These are phyloP conservation scores for Camellia sinensis DNA, from an alignment of 148 eudicot species.

Conservation along the genomic window DNA sequence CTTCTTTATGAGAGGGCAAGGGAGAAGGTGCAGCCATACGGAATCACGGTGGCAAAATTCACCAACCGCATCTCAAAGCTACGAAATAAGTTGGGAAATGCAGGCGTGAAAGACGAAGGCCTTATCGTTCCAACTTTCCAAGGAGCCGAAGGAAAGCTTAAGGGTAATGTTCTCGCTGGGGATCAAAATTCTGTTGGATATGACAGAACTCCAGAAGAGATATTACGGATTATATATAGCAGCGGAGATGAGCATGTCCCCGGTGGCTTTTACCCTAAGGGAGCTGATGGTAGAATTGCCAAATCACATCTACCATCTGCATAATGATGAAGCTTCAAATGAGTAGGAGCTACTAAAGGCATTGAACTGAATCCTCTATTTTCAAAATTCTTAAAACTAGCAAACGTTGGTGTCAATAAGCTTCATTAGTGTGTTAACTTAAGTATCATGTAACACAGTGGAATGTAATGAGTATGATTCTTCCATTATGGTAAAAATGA, in stretches of 20 bases:
- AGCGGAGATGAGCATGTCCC: slow-evolving; percentile 41
- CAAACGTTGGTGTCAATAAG: too few species aligned
- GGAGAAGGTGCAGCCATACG: slow-evolving; percentile 53
- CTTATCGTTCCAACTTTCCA: slow-evolving; percentile 22
- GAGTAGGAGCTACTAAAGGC: too few species aligned
- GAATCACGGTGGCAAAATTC: slow-evolving; percentile 62
- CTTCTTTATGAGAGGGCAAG: slow-evolving; percentile 52
- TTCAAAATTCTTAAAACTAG: too few species aligned
- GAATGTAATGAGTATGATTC: too few species aligned
- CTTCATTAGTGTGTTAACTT: too few species aligned
- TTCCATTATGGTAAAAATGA: too few species aligned
- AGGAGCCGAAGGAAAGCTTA: slow-evolving; percentile 56
- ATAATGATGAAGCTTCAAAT: not conserved
- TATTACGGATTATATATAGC: slow-evolving; percentile 67
- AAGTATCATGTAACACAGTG: too few species aligned
- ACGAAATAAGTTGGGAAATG: slow-evolving; percentile 57
- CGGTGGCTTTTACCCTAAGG: slow-evolving; percentile 82
- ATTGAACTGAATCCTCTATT: too few species aligned
- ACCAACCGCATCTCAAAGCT: slow-evolving; percentile 56
- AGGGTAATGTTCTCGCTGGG: slow-evolving; percentile 67
- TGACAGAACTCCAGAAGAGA: slow-evolving; percentile 66
- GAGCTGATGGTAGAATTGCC: slow-evolving; percentile 69
- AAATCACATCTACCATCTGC: slow-evolving; percentile 26
- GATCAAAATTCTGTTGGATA: slow-evolving; percentile 50
- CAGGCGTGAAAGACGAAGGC: slow-evolving; percentile 72